Base-by-base conservation (phyloP, 768 basidiomycete species). In the Mycena haematopus region DNA sequence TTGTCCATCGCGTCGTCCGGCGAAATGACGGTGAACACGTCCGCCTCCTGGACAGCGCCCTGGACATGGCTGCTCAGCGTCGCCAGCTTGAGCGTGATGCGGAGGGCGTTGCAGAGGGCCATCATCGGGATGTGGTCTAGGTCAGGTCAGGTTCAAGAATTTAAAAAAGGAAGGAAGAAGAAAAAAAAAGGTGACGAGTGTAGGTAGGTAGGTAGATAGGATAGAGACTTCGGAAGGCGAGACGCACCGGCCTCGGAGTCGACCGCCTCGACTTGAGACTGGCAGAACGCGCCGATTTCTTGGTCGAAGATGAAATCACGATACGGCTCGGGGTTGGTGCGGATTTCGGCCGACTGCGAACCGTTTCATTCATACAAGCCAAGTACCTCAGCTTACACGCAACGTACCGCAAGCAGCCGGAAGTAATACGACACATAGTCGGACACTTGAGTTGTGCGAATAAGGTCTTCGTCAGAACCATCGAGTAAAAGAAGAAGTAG, bases 361-460 rank as follows among this genome's bases (percentile, higher is more conserved):
- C 15, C 6, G 15, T 11, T 36, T 57, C 53, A 44, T n/a, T n/a
- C n/a, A 31, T 38, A 47, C 60, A 8, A 45, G 38, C 36, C 2
- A 21, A 13, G 3, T 3, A 42, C 49, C 10, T 57, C 3, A 44
- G 27, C 29, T 31, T 4, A 35, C 56, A 36, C n/a, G 42, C 13
- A n/a, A 42, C 79, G 29, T 51, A 82, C 83, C 6, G 96, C 91
- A 21, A 95, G 75, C 58, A 96, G 80, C 47, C 96, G 85, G 67
- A 98, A 81, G 73, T 88, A 94, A 64, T 89, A 84, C 22, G 93
- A 89, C 71, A 93, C 86, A 24, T 86, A 85, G 72, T 91, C 90
- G 8, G 88, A 90, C 10, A 78, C 88, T 89, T 54, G 0, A 36
- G 27, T 31, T 69, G 66, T 14, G 24, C 35, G 36, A 8, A 46